Percentiles rank a stretch among this genome's conserved stretches.
Conservation (phyloP, 345 rosid genomes). For the Eucalyptus sp. region DNA sequence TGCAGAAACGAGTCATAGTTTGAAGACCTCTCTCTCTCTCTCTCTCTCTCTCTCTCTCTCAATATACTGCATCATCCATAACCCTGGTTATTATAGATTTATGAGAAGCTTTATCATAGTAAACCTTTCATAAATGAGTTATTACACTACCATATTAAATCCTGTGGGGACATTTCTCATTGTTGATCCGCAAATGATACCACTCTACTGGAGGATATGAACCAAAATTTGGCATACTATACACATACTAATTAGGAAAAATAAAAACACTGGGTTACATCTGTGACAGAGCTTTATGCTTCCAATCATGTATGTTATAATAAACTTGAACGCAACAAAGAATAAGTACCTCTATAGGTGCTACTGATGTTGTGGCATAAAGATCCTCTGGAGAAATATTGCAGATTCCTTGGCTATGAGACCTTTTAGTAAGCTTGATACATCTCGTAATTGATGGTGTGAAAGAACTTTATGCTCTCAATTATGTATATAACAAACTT, state of each 20-base stretch:
- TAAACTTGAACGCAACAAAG: neutral
- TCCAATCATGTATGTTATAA: neutral
- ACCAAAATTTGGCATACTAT: neutral
- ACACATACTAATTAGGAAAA: neutral
- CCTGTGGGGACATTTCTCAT: neutral
- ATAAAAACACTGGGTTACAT: neutral
- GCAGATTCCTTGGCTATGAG: neutral
- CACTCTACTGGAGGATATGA: neutral
- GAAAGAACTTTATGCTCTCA: neutral
- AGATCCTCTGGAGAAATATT: neutral
- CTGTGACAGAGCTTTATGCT: neutral
- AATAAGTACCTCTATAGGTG: neutral
- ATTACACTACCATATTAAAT: neutral
- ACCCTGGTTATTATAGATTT: neutral
- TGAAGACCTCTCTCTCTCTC: neutral
- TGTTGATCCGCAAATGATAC: neutral
- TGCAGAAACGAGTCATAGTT: neutral
- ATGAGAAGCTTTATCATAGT: neutral
- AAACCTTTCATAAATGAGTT: neutral
- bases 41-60: neutral
- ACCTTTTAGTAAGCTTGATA: neutral
- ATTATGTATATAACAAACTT: neutral
- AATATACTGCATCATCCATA: neutral
- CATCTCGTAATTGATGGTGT: neutral
- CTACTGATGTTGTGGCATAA: neutral